A percentile compares a stretch with the other conserved stretches of the same genome.
Evolutionary conservation across 2,329 filamentous ascomycete species (phyloP).

Genomic region (Talaromyces rugulosus): DNA sequence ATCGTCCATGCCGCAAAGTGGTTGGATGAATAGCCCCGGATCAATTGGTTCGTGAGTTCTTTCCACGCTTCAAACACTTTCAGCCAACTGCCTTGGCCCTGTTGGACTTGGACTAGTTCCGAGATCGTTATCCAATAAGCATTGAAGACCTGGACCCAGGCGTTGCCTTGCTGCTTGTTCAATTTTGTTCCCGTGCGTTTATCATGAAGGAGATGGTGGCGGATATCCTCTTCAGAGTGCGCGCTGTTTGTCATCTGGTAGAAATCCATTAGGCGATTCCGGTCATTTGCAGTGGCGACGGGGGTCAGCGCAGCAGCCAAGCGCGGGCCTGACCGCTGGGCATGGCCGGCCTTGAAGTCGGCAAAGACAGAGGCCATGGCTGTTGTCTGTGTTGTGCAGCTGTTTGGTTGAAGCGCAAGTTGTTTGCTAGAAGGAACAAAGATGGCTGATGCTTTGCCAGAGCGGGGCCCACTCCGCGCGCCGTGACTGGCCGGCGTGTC

Average conservation of each 20-base stretch:
- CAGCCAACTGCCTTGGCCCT: constrained; percentile 61
- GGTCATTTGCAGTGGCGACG: constrained; percentile 57
- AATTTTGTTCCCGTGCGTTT: constrained; percentile 52
- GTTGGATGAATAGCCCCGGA: constrained; percentile 73
- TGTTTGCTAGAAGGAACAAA: background rate
- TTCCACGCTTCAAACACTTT: constrained; percentile 87
- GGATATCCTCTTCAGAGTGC: constrained; percentile 65
- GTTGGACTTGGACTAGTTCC: constrained; percentile 64
- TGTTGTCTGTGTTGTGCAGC: background rate
- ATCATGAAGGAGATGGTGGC: constrained; percentile 64
- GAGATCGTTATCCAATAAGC: constrained; percentile 79
- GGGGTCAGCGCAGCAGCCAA: constrained; percentile 74
- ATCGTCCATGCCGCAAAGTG: constrained; percentile 87
- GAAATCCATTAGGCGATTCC: constrained; percentile 65
- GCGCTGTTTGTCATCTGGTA: constrained; percentile 66
- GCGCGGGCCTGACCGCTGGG: constrained; percentile 61
- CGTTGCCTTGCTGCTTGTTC: constrained; percentile 63
- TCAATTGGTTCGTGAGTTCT: constrained; percentile 70
- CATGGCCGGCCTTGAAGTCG: constrained; percentile 68
- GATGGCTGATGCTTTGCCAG: background rate
- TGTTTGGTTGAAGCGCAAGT: constrained; percentile 1
- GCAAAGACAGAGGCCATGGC: constrained; percentile 70
- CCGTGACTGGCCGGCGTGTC: constrained; percentile 9
- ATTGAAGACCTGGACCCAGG: constrained; percentile 84
- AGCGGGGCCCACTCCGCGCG: background rate